phyloP scores from a whole-genome alignment of 2,329 filamentous ascomycete species.

The Raffaelea albimanens region DNA sequence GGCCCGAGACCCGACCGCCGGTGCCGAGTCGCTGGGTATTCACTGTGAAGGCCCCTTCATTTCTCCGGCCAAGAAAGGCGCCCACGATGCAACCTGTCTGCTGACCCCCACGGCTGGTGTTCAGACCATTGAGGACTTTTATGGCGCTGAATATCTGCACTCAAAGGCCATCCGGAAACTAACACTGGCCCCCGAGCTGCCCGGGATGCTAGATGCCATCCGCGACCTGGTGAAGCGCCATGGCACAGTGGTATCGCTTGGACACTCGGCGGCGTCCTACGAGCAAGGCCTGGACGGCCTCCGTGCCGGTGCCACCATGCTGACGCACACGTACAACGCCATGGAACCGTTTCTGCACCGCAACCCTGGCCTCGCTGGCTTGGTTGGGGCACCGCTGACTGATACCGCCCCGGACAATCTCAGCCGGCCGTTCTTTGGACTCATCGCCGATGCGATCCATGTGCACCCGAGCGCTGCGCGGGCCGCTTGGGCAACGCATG shows the following conservation, averaged over 20 bases:
- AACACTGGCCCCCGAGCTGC: conserved; percentile 70
- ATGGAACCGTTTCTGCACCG: conserved; percentile 83
- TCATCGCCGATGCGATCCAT: conserved; percentile 79
- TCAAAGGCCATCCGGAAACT: conserved; percentile 58
- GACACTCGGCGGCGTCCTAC: conserved; percentile 74
- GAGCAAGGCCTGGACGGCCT: conserved; percentile 65
- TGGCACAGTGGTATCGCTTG: conserved; percentile 65
- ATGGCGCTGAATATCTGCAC: conserved; percentile 43
- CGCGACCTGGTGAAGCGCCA: conserved; percentile 44
- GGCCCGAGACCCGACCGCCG: conserved; percentile 35
- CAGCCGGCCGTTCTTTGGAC: conserved; percentile 64
- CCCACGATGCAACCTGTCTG: conserved; percentile 37
- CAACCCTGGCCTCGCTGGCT: conserved; percentile 75
- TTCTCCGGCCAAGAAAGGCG: conserved; percentile 66
- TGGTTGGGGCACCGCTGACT: conserved; percentile 50
- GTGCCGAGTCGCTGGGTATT: conserved; percentile 59
- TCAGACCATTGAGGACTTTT: conserved; percentile 55
- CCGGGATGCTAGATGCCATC: conserved; percentile 58
- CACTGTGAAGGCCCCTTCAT: conserved; percentile 52
- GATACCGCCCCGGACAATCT: conserved; percentile 26
- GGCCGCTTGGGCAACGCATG: conserved; percentile 73
- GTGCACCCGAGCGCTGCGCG: conserved; percentile 74
- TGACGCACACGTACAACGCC: conserved; percentile 82
- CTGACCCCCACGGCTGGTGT: background rate
- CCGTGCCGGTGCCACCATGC: conserved; percentile 64